Evolutionary conservation across 257 asterid genomes (phyloP).

Genomic region (Gentiana straminea): DNA sequence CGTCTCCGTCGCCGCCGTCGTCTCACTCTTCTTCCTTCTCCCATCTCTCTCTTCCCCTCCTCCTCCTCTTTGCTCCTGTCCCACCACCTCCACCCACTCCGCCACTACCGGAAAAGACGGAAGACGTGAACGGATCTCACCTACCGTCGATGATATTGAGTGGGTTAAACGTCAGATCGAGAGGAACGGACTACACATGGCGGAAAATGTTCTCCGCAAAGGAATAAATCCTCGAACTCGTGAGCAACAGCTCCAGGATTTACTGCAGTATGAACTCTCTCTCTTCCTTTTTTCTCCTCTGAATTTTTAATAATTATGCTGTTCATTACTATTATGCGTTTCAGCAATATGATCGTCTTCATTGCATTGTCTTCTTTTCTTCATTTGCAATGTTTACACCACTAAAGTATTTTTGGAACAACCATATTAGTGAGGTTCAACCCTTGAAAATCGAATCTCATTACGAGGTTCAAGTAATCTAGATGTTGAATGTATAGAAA

Average conservation of each 20-base stretch:
- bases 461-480: too few relatives aligned
- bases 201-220: slow-evolving; percentile 69
- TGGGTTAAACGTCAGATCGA: slow-evolving; percentile 70
- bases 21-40: slow-evolving; percentile 35
- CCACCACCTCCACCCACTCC: slow-evolving; percentile 11
- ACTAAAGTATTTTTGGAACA: too few relatives aligned
- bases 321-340: too few relatives aligned
- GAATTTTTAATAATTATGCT: too few relatives aligned
- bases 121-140: slow-evolving; percentile 30
- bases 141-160: slow-evolving; percentile 54
- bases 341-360: too few relatives aligned
- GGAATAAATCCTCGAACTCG: slow-evolving; percentile 98
- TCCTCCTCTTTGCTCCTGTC: slow-evolving; percentile 41
- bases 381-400: too few relatives aligned
- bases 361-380: too few relatives aligned
- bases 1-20: slow-evolving; percentile 33
- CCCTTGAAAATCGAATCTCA: too few relatives aligned
- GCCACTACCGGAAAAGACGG: neutral
- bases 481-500: too few relatives aligned
- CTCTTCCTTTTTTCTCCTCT: neutral
- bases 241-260: slow-evolving; percentile 81
- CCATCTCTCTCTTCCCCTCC: slow-evolving; percentile 29
- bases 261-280: slow-evolving; percentile 24
- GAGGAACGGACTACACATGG: slow-evolving; percentile 84
- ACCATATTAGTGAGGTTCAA: too few relatives aligned